Evolutionary conservation across 306 rosid genomes (phyloP).

Genomic region (Castanea mollissima): DNA sequence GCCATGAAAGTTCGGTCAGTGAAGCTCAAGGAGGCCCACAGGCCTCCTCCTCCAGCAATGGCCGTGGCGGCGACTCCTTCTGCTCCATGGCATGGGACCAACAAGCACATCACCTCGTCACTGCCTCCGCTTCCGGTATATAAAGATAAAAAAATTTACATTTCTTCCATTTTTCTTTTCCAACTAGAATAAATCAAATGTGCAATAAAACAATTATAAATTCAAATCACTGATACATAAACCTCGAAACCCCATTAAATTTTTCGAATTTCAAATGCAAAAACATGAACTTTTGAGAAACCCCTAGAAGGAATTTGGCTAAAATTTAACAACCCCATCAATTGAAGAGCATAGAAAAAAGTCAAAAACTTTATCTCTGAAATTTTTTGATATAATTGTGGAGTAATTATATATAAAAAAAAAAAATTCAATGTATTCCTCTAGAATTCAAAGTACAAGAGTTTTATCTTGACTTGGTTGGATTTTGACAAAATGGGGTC

Average conservation of each 20-base stretch:
- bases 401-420: no score
- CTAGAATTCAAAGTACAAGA: no score
- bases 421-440: no score
- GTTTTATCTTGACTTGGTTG: background rate
- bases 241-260: slow-evolving; percentile 4
- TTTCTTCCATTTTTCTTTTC: background rate
- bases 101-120: slow-evolving; percentile 62
- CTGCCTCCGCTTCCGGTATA: slow-evolving; percentile 61
- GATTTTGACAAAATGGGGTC: background rate
- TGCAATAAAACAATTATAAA: background rate
- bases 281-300: background rate
- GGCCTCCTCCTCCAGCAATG: slow-evolving; percentile 18
- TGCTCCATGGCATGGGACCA: slow-evolving; percentile 92
- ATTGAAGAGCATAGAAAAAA: background rate
- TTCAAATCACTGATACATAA: background rate
- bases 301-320: background rate
- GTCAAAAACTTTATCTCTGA: background rate
- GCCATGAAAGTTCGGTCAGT: slow-evolving; percentile 78
- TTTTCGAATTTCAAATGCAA: slow-evolving; percentile 1
- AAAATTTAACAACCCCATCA: background rate
- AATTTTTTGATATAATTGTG: background rate
- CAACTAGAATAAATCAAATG: background rate
- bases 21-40: slow-evolving; percentile 87
- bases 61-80: slow-evolving; percentile 47
- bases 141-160: background rate